These are phyloP conservation scores for Zygotorulaspora danielsina DNA, from an alignment of 805 yeast genomes.

Conservation along the genomic window DNA sequence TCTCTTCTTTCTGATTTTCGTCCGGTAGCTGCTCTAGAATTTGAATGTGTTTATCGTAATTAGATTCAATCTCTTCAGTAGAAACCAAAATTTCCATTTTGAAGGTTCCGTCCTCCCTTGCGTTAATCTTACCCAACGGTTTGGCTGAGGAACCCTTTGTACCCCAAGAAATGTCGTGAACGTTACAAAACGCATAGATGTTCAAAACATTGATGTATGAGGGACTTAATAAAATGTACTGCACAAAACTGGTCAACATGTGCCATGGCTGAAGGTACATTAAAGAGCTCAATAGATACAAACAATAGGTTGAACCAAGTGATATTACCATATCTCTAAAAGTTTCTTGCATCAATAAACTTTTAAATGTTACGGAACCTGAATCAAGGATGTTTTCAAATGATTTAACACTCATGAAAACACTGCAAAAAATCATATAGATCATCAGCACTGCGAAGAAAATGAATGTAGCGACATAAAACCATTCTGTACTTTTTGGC, in stretches of 20 bases:
- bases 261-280: slow-evolving; percentile 89
- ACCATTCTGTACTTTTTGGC: slow-evolving; percentile 81
- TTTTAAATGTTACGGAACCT: slow-evolving; percentile 37
- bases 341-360: slow-evolving; percentile 58
- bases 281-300: slow-evolving; percentile 74
- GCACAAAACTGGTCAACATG: slow-evolving; percentile 81
- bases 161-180: slow-evolving; percentile 97
- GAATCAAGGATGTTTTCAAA: slow-evolving; percentile 46
- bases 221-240: slow-evolving; percentile 80
- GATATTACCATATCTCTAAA: slow-evolving; percentile 89
- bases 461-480: slow-evolving; percentile 68
- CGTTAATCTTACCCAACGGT: slow-evolving; percentile 82
- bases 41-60: slow-evolving; percentile 62
- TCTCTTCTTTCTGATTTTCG: slow-evolving; percentile 33
- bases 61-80: slow-evolving; percentile 66
- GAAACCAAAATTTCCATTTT: slow-evolving; percentile 74
- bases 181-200: slow-evolving; percentile 93
- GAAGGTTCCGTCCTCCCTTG: slow-evolving; percentile 59
- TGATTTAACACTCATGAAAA: slow-evolving; percentile 72
- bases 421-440: slow-evolving; percentile 83
- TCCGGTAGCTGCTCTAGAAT: slow-evolving; percentile 45
- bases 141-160: slow-evolving; percentile 76
- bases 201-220: slow-evolving; percentile 86
- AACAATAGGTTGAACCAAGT: slow-evolving; percentile 72
- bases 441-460: slow-evolving; percentile 87